A percentile compares a stretch with the other conserved stretches of the same genome.
Evolutionary conservation across 768 basidiomycete species (phyloP).

Genomic region (Russula griseocarnosa): DNA sequence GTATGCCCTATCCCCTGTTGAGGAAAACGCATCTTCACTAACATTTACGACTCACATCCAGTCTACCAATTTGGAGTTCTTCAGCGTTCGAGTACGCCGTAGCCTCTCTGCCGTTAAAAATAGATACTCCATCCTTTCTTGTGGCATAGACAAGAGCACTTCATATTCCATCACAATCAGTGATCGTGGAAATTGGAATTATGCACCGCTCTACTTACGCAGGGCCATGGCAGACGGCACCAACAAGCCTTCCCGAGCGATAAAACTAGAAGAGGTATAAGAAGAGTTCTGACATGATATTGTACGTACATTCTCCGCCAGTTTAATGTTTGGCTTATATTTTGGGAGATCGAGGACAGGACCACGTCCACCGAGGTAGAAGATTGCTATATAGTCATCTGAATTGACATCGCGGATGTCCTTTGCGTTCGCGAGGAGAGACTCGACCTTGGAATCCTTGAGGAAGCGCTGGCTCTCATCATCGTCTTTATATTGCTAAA

Average conservation of each 20-base stretch:
- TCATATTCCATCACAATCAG: background rate
- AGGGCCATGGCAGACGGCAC: constrained; percentile 80
- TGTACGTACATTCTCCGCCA: constrained; percentile 49
- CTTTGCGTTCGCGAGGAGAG: constrained; percentile 54
- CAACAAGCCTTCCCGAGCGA: constrained; percentile 57
- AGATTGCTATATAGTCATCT: constrained; percentile 66
- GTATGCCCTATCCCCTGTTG: constrained; percentile 44
- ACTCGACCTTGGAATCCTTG: constrained; percentile 47
- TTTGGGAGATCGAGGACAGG: constrained; percentile 67
- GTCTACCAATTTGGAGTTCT: constrained; percentile 47
- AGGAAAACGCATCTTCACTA: background rate
- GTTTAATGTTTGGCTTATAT: constrained; percentile 52
- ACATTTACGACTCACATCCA: constrained; percentile 38
- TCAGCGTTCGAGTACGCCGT: constrained; percentile 75
- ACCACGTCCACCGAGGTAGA: constrained; percentile 78
- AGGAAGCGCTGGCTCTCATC: constrained; percentile 52
- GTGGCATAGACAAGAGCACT: constrained; percentile 49
- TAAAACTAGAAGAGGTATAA: constrained; percentile 50
- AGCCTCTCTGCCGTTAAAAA: constrained; percentile 53
- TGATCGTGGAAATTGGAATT: background rate
- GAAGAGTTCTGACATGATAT: background rate
- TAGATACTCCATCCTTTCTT: constrained; percentile 53
- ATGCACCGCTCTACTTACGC: constrained; percentile 43
- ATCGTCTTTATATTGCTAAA: constrained; percentile 52
- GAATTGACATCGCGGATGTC: constrained; percentile 55